Conservation (phyloP, 441 rosid species). For the Syzygium syzygioides region DNA sequence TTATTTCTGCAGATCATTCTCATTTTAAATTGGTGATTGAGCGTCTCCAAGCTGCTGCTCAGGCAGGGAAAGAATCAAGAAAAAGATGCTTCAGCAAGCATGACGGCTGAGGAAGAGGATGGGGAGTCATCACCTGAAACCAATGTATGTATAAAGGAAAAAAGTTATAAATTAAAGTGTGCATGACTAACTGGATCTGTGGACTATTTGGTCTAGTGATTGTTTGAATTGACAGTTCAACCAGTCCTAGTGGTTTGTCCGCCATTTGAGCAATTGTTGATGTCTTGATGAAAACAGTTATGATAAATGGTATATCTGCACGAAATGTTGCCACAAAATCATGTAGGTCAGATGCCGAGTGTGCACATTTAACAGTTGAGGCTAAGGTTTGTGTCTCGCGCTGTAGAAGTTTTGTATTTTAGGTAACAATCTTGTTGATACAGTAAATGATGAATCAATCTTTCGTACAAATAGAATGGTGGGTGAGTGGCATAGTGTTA, state of each 20-base stretch:
- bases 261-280: background rate
- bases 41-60: slow-evolving; percentile 44
- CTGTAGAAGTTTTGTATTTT: background rate
- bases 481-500: background rate
- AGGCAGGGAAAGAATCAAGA: slow-evolving; percentile 24
- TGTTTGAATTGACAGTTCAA: background rate
- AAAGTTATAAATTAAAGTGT: background rate
- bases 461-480: background rate
- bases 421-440: background rate
- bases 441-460: background rate
- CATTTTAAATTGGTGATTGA: slow-evolving; percentile 53
- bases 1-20: slow-evolving; percentile 30
- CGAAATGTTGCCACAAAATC: background rate
- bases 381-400: background rate
- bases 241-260: background rate
- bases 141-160: slow-evolving; percentile 18
- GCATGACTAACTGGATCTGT: background rate
- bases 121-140: slow-evolving; percentile 18
- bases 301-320: background rate
- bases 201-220: background rate
- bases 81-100: slow-evolving; percentile 16
- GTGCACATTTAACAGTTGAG: background rate
- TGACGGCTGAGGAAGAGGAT: slow-evolving; percentile 12
- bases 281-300: background rate
- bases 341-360: background rate